Conservation (phyloP, 495 filamentous ascomycete species). For the Tetracladium setigerum region DNA sequence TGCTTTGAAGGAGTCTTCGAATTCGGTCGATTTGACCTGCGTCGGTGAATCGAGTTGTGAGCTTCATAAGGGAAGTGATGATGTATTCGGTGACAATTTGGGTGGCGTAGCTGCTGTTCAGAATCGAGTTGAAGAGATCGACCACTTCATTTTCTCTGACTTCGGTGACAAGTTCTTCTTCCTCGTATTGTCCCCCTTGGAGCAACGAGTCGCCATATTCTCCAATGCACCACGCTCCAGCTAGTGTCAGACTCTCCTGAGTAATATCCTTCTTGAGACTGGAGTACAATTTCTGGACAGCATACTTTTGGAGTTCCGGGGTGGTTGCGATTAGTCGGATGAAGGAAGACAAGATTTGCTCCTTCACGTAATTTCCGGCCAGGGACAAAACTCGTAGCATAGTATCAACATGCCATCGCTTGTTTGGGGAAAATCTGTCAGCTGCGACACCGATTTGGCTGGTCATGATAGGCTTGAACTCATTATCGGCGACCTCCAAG, state of each 20-base stretch:
- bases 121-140: constrained; percentile 82
- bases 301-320: constrained; percentile 91
- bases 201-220: constrained; percentile 91
- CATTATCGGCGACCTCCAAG: constrained; percentile 92
- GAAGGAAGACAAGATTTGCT: constrained; percentile 95
- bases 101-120: constrained; percentile 86
- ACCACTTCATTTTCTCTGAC: constrained; percentile 86
- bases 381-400: constrained; percentile 92
- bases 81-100: constrained; percentile 92
- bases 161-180: constrained; percentile 85
- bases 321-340: constrained; percentile 92
- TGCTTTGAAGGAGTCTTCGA: constrained; percentile 63
- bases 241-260: constrained; percentile 88
- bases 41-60: constrained; percentile 82
- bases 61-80: constrained; percentile 89
- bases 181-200: constrained; percentile 84
- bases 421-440: constrained; percentile 90
- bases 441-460: constrained; percentile 95
- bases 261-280: constrained; percentile 92
- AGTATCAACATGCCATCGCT: constrained; percentile 96
- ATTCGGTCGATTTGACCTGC: constrained; percentile 77
- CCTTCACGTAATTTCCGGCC: constrained; percentile 94
- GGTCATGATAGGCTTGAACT: constrained; percentile 97
- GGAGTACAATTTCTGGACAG: constrained; percentile 87
- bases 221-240: constrained; percentile 96